A percentile compares a stretch with the other conserved stretches of the same genome.
Evolutionary conservation across 768 basidiomycete species (phyloP).

Genomic region (Lanmaoa rubissima): DNA sequence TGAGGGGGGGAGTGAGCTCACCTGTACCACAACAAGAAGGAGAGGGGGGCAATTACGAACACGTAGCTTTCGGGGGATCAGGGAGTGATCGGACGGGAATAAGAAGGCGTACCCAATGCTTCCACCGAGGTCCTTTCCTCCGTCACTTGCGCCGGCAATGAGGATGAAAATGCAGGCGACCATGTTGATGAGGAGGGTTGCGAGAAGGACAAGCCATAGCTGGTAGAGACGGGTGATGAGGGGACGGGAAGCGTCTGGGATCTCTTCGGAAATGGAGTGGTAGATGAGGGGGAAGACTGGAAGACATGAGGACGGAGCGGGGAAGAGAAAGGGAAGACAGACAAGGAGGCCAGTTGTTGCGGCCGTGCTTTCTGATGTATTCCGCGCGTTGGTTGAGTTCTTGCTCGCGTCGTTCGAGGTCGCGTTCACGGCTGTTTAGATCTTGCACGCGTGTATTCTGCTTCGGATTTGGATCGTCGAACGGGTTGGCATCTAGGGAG

Average conservation of each 20-base stretch:
- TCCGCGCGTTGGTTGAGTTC: conserved; percentile 71
- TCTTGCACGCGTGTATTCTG: conserved; percentile 55
- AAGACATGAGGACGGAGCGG: conserved; percentile 20
- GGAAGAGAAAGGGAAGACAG: conserved; percentile 31
- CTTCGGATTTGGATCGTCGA: conserved; percentile 72
- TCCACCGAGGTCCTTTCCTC: conserved; percentile 75
- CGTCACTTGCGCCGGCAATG: conserved; percentile 70
- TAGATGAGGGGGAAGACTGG: conserved; percentile 92
- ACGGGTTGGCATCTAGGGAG: conserved; percentile 85
- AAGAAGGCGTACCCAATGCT: conserved; percentile 65
- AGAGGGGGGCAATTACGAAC: conserved; percentile 70
- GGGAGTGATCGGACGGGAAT: conserved; percentile 23
- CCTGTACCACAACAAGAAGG: conserved; percentile 97
- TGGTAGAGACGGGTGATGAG: conserved; percentile 87
- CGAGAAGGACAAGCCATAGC: conserved; percentile 88
- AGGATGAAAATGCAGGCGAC: conserved; percentile 87
- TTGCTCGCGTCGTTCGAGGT: conserved; percentile 75
- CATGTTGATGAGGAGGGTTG: conserved; percentile 84
- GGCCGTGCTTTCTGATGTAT: conserved; percentile 68
- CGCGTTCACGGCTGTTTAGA: conserved; percentile 73
- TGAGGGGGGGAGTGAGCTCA: conserved; percentile 39
- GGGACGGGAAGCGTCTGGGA: conserved; percentile 74
- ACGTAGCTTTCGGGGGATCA: conserved; percentile 55
- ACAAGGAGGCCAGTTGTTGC: conserved; percentile 95
- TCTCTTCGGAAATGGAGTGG: conserved; percentile 90